phyloP scores from a whole-genome alignment of 2,329 filamentous ascomycete genomes.

The Aphanoascus verrucosus region DNA sequence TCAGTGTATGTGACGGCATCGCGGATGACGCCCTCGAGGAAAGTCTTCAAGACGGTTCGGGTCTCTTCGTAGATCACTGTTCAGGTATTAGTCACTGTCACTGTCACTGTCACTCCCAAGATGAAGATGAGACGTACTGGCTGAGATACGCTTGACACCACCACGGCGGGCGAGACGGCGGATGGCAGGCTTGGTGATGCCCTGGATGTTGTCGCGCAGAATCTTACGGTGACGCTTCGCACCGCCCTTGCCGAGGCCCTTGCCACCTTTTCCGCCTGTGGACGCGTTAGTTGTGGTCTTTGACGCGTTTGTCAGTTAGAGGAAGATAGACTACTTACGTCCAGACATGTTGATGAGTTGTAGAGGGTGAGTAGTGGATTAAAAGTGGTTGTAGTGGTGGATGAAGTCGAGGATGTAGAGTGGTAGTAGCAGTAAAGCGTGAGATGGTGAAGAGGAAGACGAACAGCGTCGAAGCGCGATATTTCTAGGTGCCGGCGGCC shows the following conservation, averaged over 20 bases:
- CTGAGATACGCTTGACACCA: conserved; percentile 99
- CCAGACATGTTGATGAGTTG: conserved; percentile 46
- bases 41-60: conserved; percentile 71
- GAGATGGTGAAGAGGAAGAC: conserved; percentile 18
- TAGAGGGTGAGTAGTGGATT: conserved; percentile 11
- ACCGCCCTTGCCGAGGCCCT: conserved; percentile 95
- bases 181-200: conserved; percentile 97
- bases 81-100: neutral
- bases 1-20: conserved; percentile 73
- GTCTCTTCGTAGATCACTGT: conserved; percentile 74
- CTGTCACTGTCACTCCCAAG: neutral
- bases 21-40: conserved; percentile 71
- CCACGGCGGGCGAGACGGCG: conserved; percentile 97
- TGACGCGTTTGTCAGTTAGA: conserved; percentile 15
- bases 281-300: conserved; percentile 36
- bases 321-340: conserved; percentile 38
- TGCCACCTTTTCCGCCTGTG: conserved; percentile 83
- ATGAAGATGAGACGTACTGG: conserved; percentile 50
- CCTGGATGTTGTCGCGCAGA: conserved; percentile 98
- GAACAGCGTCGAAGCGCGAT: conserved; percentile 23
- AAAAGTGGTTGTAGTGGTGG: conserved; percentile 15
- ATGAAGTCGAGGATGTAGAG: conserved; percentile 9
- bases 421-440: conserved; percentile 14
- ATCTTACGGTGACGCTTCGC: conserved; percentile 99
- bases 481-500: conserved; percentile 29